Conservation (phyloP, 768 basidiomycete genomes). For the Strobilomyces echinocephalus region DNA sequence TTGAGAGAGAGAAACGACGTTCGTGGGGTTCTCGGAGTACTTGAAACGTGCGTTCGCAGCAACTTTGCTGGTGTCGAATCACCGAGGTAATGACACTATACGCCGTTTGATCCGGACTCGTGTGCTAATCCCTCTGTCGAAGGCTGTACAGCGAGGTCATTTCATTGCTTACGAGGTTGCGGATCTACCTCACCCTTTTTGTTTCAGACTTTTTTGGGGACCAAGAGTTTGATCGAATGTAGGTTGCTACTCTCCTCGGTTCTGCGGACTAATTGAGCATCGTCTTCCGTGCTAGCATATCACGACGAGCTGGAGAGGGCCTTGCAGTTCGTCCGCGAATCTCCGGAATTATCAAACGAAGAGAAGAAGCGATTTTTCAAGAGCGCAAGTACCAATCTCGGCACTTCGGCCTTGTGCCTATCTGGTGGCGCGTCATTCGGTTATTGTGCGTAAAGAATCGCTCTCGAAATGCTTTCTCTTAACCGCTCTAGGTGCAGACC, state of each 20-base stretch:
- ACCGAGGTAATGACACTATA: slow-evolving; percentile 44
- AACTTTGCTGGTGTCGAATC: slow-evolving; percentile 96
- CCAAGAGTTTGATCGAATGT: slow-evolving; percentile 88
- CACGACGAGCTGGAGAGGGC: slow-evolving; percentile 73
- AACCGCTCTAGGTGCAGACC: slow-evolving; percentile 44
- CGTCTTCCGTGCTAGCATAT: slow-evolving; percentile 52
- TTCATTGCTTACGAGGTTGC: background rate
- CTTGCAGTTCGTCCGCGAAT: slow-evolving; percentile 70
- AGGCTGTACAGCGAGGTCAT: slow-evolving; percentile 85
- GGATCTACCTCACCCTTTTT: slow-evolving; percentile 8
- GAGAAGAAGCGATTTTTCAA: slow-evolving; percentile 94
- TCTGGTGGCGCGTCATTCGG: slow-evolving; percentile 96
- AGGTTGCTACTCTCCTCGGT: slow-evolving; percentile 16
- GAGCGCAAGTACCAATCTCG: slow-evolving; percentile 82
- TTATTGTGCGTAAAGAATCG: slow-evolving; percentile 58
- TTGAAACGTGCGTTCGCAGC: slow-evolving; percentile 84
- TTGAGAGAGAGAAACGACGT: slow-evolving; percentile 76
- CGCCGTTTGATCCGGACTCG: background rate
- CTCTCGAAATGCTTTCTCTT: background rate
- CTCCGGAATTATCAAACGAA: slow-evolving; percentile 68
- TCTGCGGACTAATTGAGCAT: background rate
- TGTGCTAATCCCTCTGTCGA: slow-evolving; percentile 8
- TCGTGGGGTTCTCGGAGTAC: slow-evolving; percentile 79
- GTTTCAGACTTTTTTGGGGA: slow-evolving; percentile 81
- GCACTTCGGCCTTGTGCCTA: slow-evolving; percentile 87